Conservation (phyloP, 306 rosid species). For the Dryas octopetala region DNA sequence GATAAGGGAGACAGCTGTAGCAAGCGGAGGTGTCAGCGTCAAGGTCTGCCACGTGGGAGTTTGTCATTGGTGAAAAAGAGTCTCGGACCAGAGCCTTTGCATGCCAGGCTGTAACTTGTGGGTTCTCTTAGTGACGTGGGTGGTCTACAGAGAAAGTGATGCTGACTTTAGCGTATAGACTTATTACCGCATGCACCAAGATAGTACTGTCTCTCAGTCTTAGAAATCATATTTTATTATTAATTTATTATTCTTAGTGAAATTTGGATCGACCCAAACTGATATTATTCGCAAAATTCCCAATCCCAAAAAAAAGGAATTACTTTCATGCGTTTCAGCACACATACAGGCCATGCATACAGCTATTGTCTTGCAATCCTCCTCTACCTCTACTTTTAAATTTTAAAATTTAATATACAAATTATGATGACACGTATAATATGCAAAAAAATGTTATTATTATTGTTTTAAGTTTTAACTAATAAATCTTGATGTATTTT, state of each 20-base stretch:
- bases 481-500: too few relatives aligned
- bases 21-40: constrained; percentile 27
- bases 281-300: neutral
- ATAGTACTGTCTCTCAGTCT: neutral
- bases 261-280: neutral
- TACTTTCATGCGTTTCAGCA: neutral
- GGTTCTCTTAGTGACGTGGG: constrained; percentile 38
- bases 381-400: too few relatives aligned
- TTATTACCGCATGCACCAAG: neutral
- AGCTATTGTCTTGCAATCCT: too few relatives aligned
- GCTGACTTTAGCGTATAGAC: neutral
- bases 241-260: too few relatives aligned
- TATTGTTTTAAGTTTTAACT: too few relatives aligned
- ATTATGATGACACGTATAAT: too few relatives aligned
- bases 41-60: neutral
- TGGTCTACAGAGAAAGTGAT: constrained; percentile 11
- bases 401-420: too few relatives aligned
- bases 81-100: neutral
- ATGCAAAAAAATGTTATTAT: too few relatives aligned
- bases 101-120: constrained; percentile 43
- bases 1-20: constrained; percentile 49
- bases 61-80: neutral
- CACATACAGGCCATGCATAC: neutral
- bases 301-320: neutral
- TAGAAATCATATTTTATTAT: too few relatives aligned